A percentile compares a stretch with the other conserved stretches of the same genome.
Evolutionary conservation across 2,329 filamentous ascomycete species (phyloP).

Genomic region (Sarocladium kiliense): DNA sequence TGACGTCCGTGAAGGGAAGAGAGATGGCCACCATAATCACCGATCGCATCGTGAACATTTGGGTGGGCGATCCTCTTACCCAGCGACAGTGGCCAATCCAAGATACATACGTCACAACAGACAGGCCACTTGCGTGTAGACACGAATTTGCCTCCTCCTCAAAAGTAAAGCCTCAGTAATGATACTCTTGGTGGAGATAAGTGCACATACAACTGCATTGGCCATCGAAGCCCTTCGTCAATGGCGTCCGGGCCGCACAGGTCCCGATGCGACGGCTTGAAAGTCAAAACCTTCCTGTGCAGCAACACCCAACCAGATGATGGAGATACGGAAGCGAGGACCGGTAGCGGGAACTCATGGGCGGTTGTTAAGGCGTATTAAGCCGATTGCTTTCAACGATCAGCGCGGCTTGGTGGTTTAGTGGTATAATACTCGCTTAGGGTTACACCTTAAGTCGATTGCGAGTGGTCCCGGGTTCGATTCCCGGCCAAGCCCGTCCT

Average conservation of each 20-base stretch:
- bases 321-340: too few species aligned
- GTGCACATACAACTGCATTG: too few species aligned
- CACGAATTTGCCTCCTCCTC: background rate
- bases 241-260: conserved; percentile 4
- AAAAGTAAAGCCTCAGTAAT: background rate
- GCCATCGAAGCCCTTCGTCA: background rate
- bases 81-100: background rate
- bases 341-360: too few species aligned
- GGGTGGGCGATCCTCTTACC: background rate
- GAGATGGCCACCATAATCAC: background rate
- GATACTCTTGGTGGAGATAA: background rate
- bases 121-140: background rate
- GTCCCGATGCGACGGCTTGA: background rate
- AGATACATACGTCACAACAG: background rate
- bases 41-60: background rate
- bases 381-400: background rate
- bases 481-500: conserved; percentile 6
- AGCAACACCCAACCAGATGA: background rate
- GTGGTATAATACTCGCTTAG: conserved; percentile 10
- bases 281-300: background rate
- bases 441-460: conserved; percentile 8
- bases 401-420: conserved; percentile 8
- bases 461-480: conserved; percentile 9
- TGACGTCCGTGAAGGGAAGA: background rate
- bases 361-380: background rate